A percentile compares a stretch with the other conserved stretches of the same genome.
Conservation (phyloP, 257 asterid species). For the Salvia hispanica region DNA sequence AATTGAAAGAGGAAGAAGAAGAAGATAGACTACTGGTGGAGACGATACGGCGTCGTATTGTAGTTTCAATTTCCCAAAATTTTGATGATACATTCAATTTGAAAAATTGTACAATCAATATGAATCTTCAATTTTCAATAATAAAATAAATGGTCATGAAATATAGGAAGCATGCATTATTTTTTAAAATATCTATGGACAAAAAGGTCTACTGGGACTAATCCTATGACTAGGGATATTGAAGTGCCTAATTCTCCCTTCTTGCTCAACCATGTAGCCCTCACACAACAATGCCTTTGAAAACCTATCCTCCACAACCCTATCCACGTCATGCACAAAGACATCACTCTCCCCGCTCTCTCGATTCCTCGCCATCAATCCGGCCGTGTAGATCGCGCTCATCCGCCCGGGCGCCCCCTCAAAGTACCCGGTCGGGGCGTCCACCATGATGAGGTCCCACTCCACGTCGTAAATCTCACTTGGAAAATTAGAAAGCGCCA, state of each 20-base stretch:
- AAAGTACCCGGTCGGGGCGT: slow-evolving; percentile 84
- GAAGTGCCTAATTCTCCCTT: slow-evolving; percentile 79
- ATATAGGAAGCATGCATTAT: background rate
- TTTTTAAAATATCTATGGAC: slow-evolving; percentile 46
- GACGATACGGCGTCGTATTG: slow-evolving; percentile 35
- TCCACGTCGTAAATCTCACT: slow-evolving; percentile 61
- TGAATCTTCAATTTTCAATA: too few species aligned
- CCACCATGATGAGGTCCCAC: slow-evolving; percentile 94
- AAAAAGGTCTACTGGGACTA: slow-evolving; percentile 56
- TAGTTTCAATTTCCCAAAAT: too few species aligned
- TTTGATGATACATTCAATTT: background rate
- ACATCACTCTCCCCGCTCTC: slow-evolving; percentile 74
- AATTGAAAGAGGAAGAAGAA: slow-evolving; percentile 2
- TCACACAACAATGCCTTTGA: slow-evolving; percentile 75
- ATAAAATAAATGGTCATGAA: background rate
- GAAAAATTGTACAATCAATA: background rate
- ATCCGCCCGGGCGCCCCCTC: slow-evolving; percentile 85
- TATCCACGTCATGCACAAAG: slow-evolving; percentile 87
- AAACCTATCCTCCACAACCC: slow-evolving; percentile 73
- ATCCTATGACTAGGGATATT: slow-evolving; percentile 68
- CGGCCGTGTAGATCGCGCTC: slow-evolving; percentile 85
- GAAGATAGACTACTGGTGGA: slow-evolving; percentile 16
- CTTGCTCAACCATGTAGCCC: slow-evolving; percentile 64
- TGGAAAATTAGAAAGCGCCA: slow-evolving; percentile 63
- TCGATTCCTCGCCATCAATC: slow-evolving; percentile 74